Conservation (phyloP, 2,329 filamentous ascomycete genomes). For the Thermothelomyces thermophilus region DNA sequence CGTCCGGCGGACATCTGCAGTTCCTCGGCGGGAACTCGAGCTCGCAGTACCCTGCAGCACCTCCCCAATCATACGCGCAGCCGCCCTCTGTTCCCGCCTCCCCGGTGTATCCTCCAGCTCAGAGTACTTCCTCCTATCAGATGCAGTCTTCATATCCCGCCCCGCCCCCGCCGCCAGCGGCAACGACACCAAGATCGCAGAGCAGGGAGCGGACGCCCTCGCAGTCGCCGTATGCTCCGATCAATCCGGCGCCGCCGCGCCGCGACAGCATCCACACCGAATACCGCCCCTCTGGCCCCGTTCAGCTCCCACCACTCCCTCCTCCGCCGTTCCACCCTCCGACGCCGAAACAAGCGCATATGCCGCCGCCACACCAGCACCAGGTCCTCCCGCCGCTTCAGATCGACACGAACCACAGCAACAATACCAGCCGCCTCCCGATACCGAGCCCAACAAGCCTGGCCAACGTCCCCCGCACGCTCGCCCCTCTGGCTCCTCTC, state of each 20-base stretch:
- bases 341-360: constrained; percentile 9
- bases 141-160: constrained; percentile 16
- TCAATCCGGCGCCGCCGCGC: constrained; percentile 25
- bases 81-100: constrained; percentile 30
- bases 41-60: constrained; percentile 24
- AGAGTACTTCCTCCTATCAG: constrained; percentile 18
- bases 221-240: constrained; percentile 25
- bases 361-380: constrained; percentile 6
- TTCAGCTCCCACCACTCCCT: constrained; percentile 19
- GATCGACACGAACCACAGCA: constrained; percentile 6
- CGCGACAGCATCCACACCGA: constrained; percentile 20
- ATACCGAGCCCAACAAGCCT: constrained; percentile 16
- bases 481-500: constrained; percentile 3
- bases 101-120: constrained; percentile 27
- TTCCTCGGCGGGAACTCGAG: constrained; percentile 24
- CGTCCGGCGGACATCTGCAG: constrained; percentile 25
- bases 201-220: constrained; percentile 28
- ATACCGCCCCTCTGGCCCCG: constrained; percentile 10
- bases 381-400: constrained; percentile 17
- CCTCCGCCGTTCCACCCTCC: constrained; percentile 4
- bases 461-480: background rate
- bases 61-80: constrained; percentile 22
- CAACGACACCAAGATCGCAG: constrained; percentile 21
- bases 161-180: constrained; percentile 23
- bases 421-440: constrained; percentile 2